Base-by-base conservation (phyloP, 2,329 filamentous ascomycete species). In the Coleophoma eucalyptorum region DNA sequence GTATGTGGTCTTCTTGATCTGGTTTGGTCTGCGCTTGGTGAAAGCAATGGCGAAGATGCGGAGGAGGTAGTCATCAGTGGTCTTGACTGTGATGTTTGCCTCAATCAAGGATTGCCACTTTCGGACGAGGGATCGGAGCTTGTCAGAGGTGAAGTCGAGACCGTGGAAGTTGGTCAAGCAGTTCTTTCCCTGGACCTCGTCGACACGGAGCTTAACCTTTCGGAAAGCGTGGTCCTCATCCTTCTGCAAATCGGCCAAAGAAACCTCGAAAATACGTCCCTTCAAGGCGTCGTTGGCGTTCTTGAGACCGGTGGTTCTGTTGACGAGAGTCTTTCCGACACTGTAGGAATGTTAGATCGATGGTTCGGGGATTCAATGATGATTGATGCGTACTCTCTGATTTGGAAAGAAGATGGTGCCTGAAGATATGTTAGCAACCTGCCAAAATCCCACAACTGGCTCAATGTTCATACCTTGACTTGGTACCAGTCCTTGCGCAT, bases 1-100 rank as follows among this genome's bases (percentile, higher is more conserved):
- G 73, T 99, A 99, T 73, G 94, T 99, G 69, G 94, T 99, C 89
- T 97, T 99, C 89, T 96, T 96, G 83, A 99, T 93, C 84, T 99
- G 94, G 84, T 97, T 99, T 67, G 90, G 91, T 71, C 94, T 88
- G 77, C 91, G 85, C 89, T 97, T 97, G 78, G 94, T 99, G 84
- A 99, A 99, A 67, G 90, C 94, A 67, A 99, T 99, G 74, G 90
- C 90, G 81, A 99, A 99, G 67, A 99, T 87, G 69, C 94, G 90
- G 78, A 99, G 85, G 73, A 97, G 92, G 83, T 99, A 97, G 79
- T 99, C 94, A 73, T 99, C 94, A 73, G 94, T 97, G 68, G 94
- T 97, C 89, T 97, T 97, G 83, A 99, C 92, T 63, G 95, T 96
- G 71, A 97, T 86, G 77, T 99, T 99, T 82, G 94, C 94, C 86